Percentiles rank a stretch among this genome's conserved stretches.
phyloP scores from a whole-genome alignment of 2,329 filamentous ascomycete species.

The Acrocalymma vagum region DNA sequence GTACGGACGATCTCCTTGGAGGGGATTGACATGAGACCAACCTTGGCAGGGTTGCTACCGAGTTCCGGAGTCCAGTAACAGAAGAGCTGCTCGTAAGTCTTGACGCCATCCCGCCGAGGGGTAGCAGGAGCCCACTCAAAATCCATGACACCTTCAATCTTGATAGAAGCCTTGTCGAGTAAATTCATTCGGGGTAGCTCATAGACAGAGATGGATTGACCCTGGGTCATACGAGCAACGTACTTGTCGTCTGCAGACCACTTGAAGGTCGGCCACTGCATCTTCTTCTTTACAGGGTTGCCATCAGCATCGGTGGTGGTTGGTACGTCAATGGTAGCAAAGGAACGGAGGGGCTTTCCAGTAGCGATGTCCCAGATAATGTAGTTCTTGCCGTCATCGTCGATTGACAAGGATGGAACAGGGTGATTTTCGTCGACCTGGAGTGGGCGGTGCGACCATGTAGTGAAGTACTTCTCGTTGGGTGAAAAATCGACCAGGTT shows the following conservation, averaged over 20 bases:
- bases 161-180: constrained; percentile 89
- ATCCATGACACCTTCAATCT: constrained; percentile 95
- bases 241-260: constrained; percentile 99
- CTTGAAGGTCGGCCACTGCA: constrained; percentile 99
- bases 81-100: constrained; percentile 93
- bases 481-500: constrained; percentile 97
- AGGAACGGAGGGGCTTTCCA: constrained; percentile 88
- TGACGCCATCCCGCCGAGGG: constrained; percentile 82
- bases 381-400: constrained; percentile 99
- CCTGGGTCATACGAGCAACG: constrained; percentile 88
- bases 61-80: constrained; percentile 99
- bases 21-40: constrained; percentile 94
- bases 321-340: constrained; percentile 85
- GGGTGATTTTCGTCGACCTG: constrained; percentile 89
- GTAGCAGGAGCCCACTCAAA: constrained; percentile 96
- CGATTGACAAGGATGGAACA: constrained; percentile 73
- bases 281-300: constrained; percentile 82
- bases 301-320: constrained; percentile 69
- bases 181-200: constrained; percentile 89
- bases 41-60: constrained; percentile 96
- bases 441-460: constrained; percentile 95
- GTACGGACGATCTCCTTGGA: constrained; percentile 94
- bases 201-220: constrained; percentile 89
- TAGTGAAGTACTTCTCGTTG: constrained; percentile 89
- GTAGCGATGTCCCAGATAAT: constrained; percentile 98